These are phyloP conservation scores for Debaryomycetaceae sp. DNA, from an alignment of 1,139 yeast species.

Conservation along the genomic window DNA sequence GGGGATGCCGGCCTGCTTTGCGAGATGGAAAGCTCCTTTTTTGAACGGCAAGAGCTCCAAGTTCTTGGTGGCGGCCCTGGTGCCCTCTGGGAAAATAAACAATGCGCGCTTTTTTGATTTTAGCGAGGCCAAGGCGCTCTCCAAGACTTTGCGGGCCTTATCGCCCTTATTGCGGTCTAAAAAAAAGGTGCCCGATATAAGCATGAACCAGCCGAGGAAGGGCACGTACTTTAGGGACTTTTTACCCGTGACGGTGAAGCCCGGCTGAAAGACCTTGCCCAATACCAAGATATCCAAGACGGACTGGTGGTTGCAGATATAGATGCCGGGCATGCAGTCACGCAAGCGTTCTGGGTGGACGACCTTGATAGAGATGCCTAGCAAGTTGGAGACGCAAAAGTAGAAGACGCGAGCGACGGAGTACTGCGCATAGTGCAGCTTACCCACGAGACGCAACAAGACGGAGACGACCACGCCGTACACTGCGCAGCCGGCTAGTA, in stretches of 20 bases:
- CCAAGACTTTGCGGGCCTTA: constrained; percentile 66
- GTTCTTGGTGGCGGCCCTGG: constrained; percentile 64
- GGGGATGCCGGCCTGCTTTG: constrained; percentile 85
- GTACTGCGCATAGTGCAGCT: constrained; percentile 77
- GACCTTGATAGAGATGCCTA: constrained; percentile 63
- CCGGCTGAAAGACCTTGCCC: constrained; percentile 77
- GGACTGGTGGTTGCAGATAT: constrained; percentile 85
- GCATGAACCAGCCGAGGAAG: constrained; percentile 94
- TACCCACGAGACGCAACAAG: constrained; percentile 55
- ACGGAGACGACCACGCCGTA: constrained; percentile 75
- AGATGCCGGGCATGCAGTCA: constrained; percentile 63
- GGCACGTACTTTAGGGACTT: constrained; percentile 76
- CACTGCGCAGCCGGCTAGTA: constrained; percentile 50
- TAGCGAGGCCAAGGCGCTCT: constrained; percentile 52
- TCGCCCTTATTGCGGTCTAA: constrained; percentile 74
- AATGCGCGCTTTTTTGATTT: constrained; percentile 55
- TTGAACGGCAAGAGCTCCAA: constrained; percentile 78
- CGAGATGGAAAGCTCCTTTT: constrained; percentile 96
- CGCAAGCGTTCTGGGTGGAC: constrained; percentile 42
- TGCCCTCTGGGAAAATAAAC: constrained; percentile 92
- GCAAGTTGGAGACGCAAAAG: constrained; percentile 40
- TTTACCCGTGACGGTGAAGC: constrained; percentile 89
- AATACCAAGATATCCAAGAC: constrained; percentile 73
- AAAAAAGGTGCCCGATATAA: constrained; percentile 81
- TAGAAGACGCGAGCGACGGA: constrained; percentile 80